Base-by-base conservation (phyloP, 768 basidiomycete genomes). In the Tricholoma furcatifolium region DNA sequence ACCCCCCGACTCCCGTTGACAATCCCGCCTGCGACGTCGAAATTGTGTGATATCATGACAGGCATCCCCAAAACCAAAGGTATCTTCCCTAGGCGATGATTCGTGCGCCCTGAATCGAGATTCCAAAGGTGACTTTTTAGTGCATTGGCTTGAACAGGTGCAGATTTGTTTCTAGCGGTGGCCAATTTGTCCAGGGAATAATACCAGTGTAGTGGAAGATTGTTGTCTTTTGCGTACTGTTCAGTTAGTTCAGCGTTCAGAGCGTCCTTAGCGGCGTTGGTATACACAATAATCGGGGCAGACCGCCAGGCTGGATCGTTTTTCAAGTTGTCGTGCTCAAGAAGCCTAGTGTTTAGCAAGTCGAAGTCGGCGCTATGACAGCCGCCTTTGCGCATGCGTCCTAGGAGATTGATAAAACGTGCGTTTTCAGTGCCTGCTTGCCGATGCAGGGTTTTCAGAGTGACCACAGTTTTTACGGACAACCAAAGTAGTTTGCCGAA, bases 401-500 rank as follows among this genome's bases (percentile, higher is more conserved):
- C 2, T 1, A 51, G 12, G 11, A 51, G 43, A 14, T 45, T 21
- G 0, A 51, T 36, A 38, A 51, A 51, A n/a, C 11, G 23, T 5
- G 18, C 4, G n/a, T 51, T 45, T 4, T 2, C 42, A 2, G 2
- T 17, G 23, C 50, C 50, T 4, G 17, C 4, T 42, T 51, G 50
- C 11, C 50, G 4, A 24, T 38, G 50, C 9, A 35, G 50, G 8
- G 15, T 1, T 21, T 2, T 14, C 3, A 51, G 21, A 4, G 4
- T 1, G 0, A 75, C 66, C 0, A 74, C 71, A 1, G 54, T 63
- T 0, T 58, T 47, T 1, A 74, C 40, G 0, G 60, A 63, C 5
- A 67, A 43, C 74, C 74, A 75, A 0, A 75, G 57, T 0, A 71
- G 32, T 41, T 67, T 66, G 1, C 74, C 74, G 3, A 60, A 57